Evolutionary conservation across 306 rosid genomes (phyloP).

Genomic region (Vigna nakashimae): DNA sequence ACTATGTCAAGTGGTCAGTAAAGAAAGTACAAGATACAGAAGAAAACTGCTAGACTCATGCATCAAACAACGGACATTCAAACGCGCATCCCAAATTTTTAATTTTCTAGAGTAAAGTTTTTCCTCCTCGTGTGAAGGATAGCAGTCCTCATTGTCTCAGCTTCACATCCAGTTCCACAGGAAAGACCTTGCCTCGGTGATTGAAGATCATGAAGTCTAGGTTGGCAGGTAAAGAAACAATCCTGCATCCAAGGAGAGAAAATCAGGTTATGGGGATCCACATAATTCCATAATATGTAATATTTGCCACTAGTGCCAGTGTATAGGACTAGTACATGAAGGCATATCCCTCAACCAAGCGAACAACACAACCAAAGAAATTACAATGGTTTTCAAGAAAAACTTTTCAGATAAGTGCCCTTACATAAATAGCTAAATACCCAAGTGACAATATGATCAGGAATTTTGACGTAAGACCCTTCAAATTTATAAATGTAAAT

Average conservation of each 20-base stretch:
- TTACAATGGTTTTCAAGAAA: background rate
- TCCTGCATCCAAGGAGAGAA: slow-evolving; percentile 61
- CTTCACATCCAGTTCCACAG: slow-evolving; percentile 67
- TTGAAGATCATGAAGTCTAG: slow-evolving; percentile 88
- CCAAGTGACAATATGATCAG: background rate
- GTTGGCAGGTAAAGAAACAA: slow-evolving; percentile 78
- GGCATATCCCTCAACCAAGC: slow-evolving; percentile 14
- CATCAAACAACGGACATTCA: slow-evolving; percentile 38
- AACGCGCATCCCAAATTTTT: slow-evolving; percentile 20
- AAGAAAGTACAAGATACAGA: background rate
- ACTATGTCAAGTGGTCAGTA: slow-evolving; percentile 13
- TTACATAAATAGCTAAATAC: background rate
- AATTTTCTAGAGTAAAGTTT: background rate
- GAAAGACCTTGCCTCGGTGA: slow-evolving; percentile 75
- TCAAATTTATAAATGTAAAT: background rate
- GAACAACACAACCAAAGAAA: slow-evolving; percentile 19
- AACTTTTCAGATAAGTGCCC: background rate
- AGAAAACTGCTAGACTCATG: slow-evolving; percentile 14
- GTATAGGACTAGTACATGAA: background rate
- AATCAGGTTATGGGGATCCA: background rate
- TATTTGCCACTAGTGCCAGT: background rate
- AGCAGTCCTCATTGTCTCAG: slow-evolving; percentile 56
- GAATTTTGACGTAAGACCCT: background rate
- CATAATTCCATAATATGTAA: background rate
- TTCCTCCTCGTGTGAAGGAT: slow-evolving; percentile 23